Base-by-base conservation (phyloP, 305 asterid species). In the Fraxinus nigra region DNA sequence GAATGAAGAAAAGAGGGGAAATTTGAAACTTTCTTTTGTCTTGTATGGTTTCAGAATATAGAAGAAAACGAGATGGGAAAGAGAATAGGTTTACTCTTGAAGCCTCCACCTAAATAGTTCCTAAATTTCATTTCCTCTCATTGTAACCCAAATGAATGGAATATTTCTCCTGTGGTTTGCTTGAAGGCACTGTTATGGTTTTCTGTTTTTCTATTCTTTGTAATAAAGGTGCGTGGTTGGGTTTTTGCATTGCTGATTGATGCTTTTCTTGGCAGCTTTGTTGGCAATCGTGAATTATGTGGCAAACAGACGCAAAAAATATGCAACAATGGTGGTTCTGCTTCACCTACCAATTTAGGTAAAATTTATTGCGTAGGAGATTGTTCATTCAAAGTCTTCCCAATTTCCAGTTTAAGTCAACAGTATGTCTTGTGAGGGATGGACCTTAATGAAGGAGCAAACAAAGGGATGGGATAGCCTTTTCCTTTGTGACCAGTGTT, bases 231-330 rank as follows among this genome's bases (percentile, higher is more conserved):
- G 26, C 13, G 14, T 65, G 43, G 13, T 56, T 80, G 54, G 32
- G 72, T 14, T 80, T 63, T 79, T 54, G 14, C 51, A 46, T 59
- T 78, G 75, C 84, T 78, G 54, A 78, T 76, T 78, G 76, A 79
- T 84, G 87, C 81, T 83, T 82, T 86, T 82, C 82, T 78, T 81
- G 40, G 89, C 90, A 96, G 99, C 43, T 96, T 92, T 90, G 85
- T 92, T 82, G 99, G 99, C 69, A 96, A 96, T 81, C 98, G 95
- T 78, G 97, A 86, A 72, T 86, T 96, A 89, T 96, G 99, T 82
- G 99, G 99, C 72, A 84, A 86, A 88, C 99, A 94, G 88, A 84
- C 86, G 18, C 65, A 54, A 35, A 86, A 85, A 76, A 74, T 82
- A 77, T 96, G 99, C 90, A 93, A 56, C 81, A 85, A 82, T 79